These are phyloP conservation scores for Globisporangium cystogenes DNA, from an alignment of 352 stramenopile species.

Conservation along the genomic window DNA sequence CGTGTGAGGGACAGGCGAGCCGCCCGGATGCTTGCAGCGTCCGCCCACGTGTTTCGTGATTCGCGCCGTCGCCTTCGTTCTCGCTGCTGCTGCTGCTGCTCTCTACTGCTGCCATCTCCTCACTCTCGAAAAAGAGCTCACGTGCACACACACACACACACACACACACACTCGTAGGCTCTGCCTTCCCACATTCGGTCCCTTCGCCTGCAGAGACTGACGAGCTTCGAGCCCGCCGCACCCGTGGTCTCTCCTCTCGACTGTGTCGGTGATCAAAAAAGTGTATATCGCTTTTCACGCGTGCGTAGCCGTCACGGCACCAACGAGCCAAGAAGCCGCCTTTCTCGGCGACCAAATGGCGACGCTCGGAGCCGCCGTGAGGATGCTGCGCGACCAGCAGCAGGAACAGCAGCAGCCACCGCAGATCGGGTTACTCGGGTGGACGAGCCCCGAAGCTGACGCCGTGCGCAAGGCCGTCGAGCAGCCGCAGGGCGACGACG, in stretches of 20 bases:
- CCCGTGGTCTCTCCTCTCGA: too few relatives aligned
- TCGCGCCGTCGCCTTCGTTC: background rate
- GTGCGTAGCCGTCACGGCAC: background rate
- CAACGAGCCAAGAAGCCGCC: too few relatives aligned
- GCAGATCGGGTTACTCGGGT: too few relatives aligned
- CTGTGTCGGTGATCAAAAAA: too few relatives aligned
- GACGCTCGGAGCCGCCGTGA: background rate
- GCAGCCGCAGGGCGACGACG: slow-evolving; percentile 4
- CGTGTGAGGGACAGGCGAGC: background rate
- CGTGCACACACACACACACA: background rate
- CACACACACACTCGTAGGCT: too few relatives aligned
- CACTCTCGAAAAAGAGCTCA: background rate
- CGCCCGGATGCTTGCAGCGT: too few relatives aligned
- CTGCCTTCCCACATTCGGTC: too few relatives aligned
- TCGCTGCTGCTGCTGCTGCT: background rate
- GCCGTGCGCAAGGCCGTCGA: slow-evolving; percentile 6
- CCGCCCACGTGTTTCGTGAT: too few relatives aligned
- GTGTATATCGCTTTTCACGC: background rate
- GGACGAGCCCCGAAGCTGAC: slow-evolving; percentile 4
- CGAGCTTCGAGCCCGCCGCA: too few relatives aligned
- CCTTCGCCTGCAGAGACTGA: too few relatives aligned
- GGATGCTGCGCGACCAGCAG: background rate
- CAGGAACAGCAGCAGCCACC: background rate
- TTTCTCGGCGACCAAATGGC: slow-evolving; percentile 1
- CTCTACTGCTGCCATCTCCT: background rate